Conservation (phyloP, 2,329 filamentous ascomycete species). For the Fusarium sp. region DNA sequence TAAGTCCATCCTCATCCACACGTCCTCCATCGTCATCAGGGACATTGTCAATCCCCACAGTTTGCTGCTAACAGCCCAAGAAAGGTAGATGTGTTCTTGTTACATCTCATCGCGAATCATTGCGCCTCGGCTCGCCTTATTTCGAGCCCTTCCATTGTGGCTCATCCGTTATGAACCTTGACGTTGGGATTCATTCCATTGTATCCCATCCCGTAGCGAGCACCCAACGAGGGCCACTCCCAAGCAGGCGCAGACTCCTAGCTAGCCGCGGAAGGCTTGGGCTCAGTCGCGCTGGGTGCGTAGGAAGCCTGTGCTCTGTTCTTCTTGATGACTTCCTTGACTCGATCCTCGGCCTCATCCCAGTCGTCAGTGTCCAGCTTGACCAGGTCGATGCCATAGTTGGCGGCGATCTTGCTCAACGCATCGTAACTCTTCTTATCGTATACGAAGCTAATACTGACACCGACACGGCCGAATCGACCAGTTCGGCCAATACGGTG, state of each 20-base stretch:
- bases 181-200: not conserved
- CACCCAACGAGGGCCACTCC: constrained; percentile 35
- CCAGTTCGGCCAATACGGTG: constrained; percentile 98
- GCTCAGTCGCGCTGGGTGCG: constrained; percentile 58
- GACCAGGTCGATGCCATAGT: constrained; percentile 84
- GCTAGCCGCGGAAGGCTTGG: constrained; percentile 41
- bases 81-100: not conserved
- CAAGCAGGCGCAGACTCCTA: constrained; percentile 48
- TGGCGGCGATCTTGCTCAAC: constrained; percentile 80
- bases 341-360: constrained; percentile 86
- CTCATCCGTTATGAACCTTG: constrained; percentile 10
- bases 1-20: not conserved
- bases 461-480: constrained; percentile 94
- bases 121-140: not conserved
- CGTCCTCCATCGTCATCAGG: constrained; percentile 3
- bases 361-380: constrained; percentile 87
- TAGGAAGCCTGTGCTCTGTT: constrained; percentile 68
- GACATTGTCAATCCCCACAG: not conserved
- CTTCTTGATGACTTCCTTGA: constrained; percentile 84
- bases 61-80: not conserved
- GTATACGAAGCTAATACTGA: constrained; percentile 94
- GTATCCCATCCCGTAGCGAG: constrained; percentile 6
- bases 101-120: constrained; percentile 1
- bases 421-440: constrained; percentile 84
- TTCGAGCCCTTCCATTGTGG: not conserved